phyloP scores from a whole-genome alignment of 129 eudicot genomes.

The Pulicaria dysenterica region DNA sequence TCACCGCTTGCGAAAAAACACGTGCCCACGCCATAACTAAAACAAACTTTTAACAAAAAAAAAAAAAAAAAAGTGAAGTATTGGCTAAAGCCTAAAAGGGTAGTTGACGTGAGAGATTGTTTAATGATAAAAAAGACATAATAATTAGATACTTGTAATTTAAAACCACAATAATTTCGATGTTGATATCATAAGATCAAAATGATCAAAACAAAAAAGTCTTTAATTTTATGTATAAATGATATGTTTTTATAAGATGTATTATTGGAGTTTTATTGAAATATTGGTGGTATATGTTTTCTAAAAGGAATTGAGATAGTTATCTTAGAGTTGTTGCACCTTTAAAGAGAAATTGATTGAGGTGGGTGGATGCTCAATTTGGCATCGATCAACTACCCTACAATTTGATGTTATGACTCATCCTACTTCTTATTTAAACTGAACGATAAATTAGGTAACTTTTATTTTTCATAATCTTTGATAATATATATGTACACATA shows the following conservation, averaged over 20 bases:
- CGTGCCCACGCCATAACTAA: no score
- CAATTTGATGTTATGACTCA: conserved; percentile 22
- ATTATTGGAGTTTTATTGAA: conserved; percentile 16
- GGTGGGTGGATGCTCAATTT: conserved; percentile 35
- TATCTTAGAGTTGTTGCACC: conserved; percentile 37
- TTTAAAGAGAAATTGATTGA: conserved; percentile 41
- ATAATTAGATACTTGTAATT: background rate
- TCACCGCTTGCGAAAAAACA: no score
- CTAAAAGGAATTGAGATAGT: background rate
- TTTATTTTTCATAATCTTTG: no score
- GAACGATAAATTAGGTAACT: background rate
- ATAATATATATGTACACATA: no score
- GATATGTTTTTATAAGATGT: background rate
- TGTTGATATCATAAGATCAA: background rate
- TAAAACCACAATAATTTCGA: background rate
- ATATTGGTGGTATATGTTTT: background rate
- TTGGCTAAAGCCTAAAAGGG: no score
- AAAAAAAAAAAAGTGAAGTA: no score
- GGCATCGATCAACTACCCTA: conserved; percentile 36
- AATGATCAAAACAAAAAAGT: background rate
- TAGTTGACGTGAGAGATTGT: background rate
- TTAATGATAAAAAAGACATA: background rate
- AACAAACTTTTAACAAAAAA: no score
- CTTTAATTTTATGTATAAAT: background rate
- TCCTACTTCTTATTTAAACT: background rate